Evolutionary conservation across 768 basidiomycete genomes (phyloP), one percentile per base, ranked within the genome.

Genomic region (Cystobasidium tubakii): DNA sequence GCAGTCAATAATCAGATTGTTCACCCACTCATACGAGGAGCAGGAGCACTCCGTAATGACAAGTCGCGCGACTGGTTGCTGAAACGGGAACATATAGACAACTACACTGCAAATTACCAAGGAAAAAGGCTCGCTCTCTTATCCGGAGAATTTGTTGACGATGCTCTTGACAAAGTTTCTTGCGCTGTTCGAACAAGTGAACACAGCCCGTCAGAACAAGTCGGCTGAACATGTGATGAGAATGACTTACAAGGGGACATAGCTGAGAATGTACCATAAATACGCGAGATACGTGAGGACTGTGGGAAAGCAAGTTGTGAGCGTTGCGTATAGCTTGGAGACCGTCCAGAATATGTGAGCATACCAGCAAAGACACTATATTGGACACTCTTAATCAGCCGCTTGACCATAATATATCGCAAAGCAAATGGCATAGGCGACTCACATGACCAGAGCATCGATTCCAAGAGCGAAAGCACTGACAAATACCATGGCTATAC

Each of bases 401-500:
- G n/a, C n/a, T n/a, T n/a, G n/a, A n/a, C n/a, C n/a, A n/a, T n/a
- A n/a, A n/a, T n/a, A n/a, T n/a, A n/a, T n/a, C n/a, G n/a, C n/a
- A n/a, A n/a, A n/a, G n/a, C n/a, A n/a, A n/a, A n/a, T n/a, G n/a
- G n/a, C n/a, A 60, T 6, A 60, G 12, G 29, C 4, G 12, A 29
- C 57, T 60, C 27, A 60, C 57, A 71, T 71, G 25, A 71, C 69
- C 27, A 71, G 54, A 7, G 69, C 69, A 36, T 71, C 69, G 15
- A 71, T 71, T 2, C 69, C 69, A 39, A 71, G 69, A 12, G 39
- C 69, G 33, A 71, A 71, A 23, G 69, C 69, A 36, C 50, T 55
- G 55, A 71, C 43, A 54, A 71, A 71, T 15, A 71, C 69, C 69
- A 71, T 71, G 9, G 36, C 69, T 33, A 62, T 71, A 36, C 53